These are phyloP conservation scores for Fraxinus anomala DNA, from an alignment of 257 asterid genomes.

Conservation along the genomic window DNA sequence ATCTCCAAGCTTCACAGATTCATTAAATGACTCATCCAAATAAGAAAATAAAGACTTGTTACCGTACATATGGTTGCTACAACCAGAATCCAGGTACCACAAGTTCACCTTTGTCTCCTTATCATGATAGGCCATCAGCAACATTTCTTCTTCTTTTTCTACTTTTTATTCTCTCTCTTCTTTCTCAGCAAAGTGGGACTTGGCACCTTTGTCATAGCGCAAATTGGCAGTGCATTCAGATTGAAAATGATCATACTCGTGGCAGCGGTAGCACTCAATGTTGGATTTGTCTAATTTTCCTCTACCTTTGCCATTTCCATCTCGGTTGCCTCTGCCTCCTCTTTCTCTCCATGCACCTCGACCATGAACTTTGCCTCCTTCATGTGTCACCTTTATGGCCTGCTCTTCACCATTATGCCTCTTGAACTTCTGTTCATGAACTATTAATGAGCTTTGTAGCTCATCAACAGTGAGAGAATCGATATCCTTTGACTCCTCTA, in stretches of 20 bases:
- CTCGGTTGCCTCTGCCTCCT: background rate
- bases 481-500: background rate
- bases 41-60: background rate
- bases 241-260: background rate
- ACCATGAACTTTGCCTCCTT: constrained; percentile 5
- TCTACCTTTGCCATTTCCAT: background rate
- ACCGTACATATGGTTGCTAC: background rate
- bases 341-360: constrained; percentile 3
- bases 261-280: background rate
- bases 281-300: background rate
- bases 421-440: background rate
- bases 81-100: background rate
- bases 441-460: constrained; percentile 1
- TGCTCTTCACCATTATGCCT: constrained; percentile 2
- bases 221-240: background rate
- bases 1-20: background rate
- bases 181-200: background rate
- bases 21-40: background rate
- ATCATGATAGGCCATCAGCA: background rate
- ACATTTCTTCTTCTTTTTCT: background rate
- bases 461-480: background rate
- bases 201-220: background rate
- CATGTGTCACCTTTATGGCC: background rate
- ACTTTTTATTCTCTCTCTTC: background rate
- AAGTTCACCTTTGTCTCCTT: background rate